phyloP scores from a whole-genome alignment of 192 early-diverging fungal genomes.

The Entrophospora sp. region DNA sequence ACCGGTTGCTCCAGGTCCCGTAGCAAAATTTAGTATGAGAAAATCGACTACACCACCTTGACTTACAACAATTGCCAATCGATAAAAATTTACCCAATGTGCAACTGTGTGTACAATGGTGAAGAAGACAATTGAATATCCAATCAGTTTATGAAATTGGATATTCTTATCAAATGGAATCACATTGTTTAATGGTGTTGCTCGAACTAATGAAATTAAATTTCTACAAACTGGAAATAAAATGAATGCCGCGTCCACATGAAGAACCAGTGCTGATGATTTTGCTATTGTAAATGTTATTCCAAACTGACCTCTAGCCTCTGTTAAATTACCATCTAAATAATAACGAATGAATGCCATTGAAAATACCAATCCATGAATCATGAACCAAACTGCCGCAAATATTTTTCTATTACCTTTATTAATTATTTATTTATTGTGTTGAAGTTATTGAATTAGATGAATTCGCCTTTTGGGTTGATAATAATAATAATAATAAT shows the following conservation, averaged over 20 bases:
- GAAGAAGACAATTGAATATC: constrained; percentile 57
- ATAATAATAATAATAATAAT: constrained; percentile 21
- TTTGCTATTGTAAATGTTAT: constrained; percentile 46
- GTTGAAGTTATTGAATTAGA: neutral
- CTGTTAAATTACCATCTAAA: constrained; percentile 44
- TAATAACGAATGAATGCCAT: constrained; percentile 52
- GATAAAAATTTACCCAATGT: constrained; percentile 50
- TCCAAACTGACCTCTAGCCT: constrained; percentile 40
- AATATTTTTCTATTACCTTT: constrained; percentile 33
- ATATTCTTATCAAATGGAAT: constrained; percentile 66
- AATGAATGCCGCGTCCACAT: constrained; percentile 61
- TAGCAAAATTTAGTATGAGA: constrained; percentile 28
- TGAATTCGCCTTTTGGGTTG: neutral
- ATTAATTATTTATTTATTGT: neutral
- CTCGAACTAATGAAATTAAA: constrained; percentile 43
- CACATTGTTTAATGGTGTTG: constrained; percentile 46
- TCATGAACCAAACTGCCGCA: constrained; percentile 43
- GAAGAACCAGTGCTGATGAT: constrained; percentile 56
- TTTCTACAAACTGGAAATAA: too few species aligned
- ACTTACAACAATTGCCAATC: constrained; percentile 6
- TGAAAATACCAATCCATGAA: constrained; percentile 46
- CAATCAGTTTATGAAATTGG: constrained; percentile 62
- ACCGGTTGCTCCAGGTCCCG: constrained; percentile 55
- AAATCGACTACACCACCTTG: constrained; percentile 23
- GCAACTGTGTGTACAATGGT: constrained; percentile 49